Conservation (phyloP, 1,284 basidiomycete species). For the Ceratobasidium papillatum region DNA sequence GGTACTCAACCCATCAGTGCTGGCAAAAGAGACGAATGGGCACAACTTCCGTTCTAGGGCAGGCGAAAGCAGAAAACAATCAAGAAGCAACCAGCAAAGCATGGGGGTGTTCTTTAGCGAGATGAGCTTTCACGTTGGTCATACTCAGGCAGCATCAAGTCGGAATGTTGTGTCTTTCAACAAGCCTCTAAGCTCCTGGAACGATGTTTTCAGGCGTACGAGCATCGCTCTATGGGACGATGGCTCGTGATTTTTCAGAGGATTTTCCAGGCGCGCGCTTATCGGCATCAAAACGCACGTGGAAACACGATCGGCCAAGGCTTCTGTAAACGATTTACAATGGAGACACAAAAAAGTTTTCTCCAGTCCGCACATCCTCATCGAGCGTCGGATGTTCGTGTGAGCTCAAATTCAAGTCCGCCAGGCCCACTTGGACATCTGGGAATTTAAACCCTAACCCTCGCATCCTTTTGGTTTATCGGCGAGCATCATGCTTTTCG, state of each 20-base stretch:
- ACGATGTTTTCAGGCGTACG: not conserved
- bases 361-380: not conserved
- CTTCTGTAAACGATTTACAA: conserved; percentile 21
- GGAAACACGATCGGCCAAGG: conserved; percentile 17
- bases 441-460: conserved; percentile 24
- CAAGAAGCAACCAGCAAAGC: not conserved
- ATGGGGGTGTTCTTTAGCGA: not conserved
- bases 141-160: not conserved
- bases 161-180: not conserved
- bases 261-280: not conserved
- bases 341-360: conserved; percentile 5
- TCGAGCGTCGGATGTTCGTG: not conserved
- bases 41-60: not conserved
- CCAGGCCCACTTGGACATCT: not conserved
- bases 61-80: not conserved
- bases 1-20: not conserved
- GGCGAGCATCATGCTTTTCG: not conserved
- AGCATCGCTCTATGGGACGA: not conserved
- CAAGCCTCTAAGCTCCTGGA: not conserved
- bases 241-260: not conserved
- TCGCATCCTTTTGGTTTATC: conserved; percentile 21
- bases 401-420: conserved; percentile 16
- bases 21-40: not conserved
- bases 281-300: conserved; percentile 16
- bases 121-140: not conserved